Base-by-base conservation (phyloP, 257 asterid species). In the Echites panduratus region DNA sequence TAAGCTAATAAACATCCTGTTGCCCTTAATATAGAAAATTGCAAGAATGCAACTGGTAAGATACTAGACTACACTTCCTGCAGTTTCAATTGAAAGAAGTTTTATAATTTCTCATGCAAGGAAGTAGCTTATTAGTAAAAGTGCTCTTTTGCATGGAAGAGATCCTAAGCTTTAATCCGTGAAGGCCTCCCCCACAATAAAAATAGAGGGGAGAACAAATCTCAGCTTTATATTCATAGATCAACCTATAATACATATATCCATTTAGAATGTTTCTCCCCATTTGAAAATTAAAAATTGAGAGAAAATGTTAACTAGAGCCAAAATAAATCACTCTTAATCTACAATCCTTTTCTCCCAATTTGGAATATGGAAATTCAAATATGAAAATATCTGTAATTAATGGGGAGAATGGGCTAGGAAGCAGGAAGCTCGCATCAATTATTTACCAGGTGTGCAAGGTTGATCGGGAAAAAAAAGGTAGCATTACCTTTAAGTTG, bases 401-500 rank as follows among this genome's bases (percentile, higher is more conserved):
- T 59, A 12, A 26, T 11, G 41, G 27, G 11, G 43, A 59, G 27
- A 59, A 7, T 1, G n/a, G 20, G 12, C 38, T 2, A 59, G 13
- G n/a, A 13, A 26, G 68, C 47, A 63, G 27, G 14, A 32, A 4
- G 14, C 19, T 32, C 16, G 10, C 67, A 62, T 62, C 48, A 63
- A 7, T 2, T 19, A 35, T 3, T 9, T 38, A 32, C 3, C 7
- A 63, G 44, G 38, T 35, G 24, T 63, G 20, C 10, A 29, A 72
- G 63, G 17, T 12, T 12, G 4, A 50, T 0, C 1, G 24, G 24
- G 27, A 77, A 78, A 65, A 11, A 56, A 41, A 56, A 32, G 72
- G 75, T 26, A 74, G 29, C 49, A 16, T 57, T 87, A 95, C 99
- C 96, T 84, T 82, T 87, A 57, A 95, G 95, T 81, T 89, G 87